These are phyloP conservation scores for Voacanga thouarsii DNA, from an alignment of 257 asterid species.

Conservation along the genomic window DNA sequence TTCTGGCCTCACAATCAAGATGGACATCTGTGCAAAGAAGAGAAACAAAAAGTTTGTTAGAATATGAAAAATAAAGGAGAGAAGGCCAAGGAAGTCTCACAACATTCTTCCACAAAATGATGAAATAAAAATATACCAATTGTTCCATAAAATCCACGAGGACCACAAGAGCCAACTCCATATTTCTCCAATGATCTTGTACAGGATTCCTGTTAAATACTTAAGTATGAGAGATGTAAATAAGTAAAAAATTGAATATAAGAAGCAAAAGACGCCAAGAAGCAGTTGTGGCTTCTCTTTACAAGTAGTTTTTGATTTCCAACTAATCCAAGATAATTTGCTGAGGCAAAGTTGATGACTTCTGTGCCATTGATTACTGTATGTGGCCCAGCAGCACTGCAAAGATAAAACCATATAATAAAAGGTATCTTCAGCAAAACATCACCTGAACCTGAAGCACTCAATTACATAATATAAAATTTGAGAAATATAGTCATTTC, in stretches of 20 bases:
- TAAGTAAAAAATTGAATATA: slow-evolving; percentile 10
- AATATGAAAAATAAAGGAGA: slow-evolving; percentile 7
- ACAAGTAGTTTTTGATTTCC: slow-evolving; percentile 81
- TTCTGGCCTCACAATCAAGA: slow-evolving; percentile 95
- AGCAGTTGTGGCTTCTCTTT: slow-evolving; percentile 28
- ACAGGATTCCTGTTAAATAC: slow-evolving; percentile 69
- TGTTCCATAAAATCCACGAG: slow-evolving; percentile 98
- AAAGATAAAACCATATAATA: slow-evolving; percentile 25
- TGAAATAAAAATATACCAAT: slow-evolving; percentile 54
- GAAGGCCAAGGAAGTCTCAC: background rate
- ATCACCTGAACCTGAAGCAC: background rate
- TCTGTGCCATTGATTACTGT: slow-evolving; percentile 60
- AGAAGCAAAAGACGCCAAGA: slow-evolving; percentile 17
- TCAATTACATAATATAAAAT: background rate
- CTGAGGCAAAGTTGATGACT: slow-evolving; percentile 84
- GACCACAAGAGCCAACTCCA: slow-evolving; percentile 99
- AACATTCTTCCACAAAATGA: background rate
- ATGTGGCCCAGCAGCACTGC: slow-evolving; percentile 98
- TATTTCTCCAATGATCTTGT: slow-evolving; percentile 90
- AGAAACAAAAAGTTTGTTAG: slow-evolving; percentile 6
- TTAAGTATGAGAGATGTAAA: slow-evolving; percentile 20
- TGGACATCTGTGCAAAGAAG: slow-evolving; percentile 70
- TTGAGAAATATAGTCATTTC: background rate
- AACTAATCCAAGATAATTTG: slow-evolving; percentile 86
- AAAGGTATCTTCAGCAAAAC: background rate